Evolutionary conservation across 1,284 basidiomycete genomes (phyloP).

Genomic region (Puccinia horiana): DNA sequence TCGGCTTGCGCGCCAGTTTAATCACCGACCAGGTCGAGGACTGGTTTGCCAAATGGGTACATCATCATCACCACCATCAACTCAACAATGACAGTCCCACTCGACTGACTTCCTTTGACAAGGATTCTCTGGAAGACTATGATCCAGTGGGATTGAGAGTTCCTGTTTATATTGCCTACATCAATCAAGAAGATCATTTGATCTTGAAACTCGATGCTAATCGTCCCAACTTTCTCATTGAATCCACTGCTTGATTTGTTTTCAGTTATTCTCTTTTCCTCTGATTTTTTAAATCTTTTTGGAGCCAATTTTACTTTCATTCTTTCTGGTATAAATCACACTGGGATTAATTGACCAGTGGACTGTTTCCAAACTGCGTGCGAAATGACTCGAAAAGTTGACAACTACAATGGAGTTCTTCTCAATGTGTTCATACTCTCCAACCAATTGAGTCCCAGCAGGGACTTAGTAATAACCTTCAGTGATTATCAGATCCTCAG

Average conservation of each 20-base stretch:
- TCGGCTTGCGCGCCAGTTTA: constrained; percentile 44
- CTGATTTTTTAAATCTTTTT: not conserved
- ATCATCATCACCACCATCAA: not conserved
- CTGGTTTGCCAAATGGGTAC: constrained; percentile 29
- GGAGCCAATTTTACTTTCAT: no score
- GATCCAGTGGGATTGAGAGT: constrained; percentile 40
- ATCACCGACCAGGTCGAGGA: constrained; percentile 21
- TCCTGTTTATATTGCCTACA: constrained; percentile 31
- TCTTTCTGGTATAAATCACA: no score
- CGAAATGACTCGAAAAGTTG: no score
- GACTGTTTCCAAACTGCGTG: no score
- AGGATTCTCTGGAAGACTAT: not conserved
- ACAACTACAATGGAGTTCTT: no score
- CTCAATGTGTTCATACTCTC: no score
- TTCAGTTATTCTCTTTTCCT: not conserved
- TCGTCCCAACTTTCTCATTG: constrained; percentile 21
- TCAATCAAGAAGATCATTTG: constrained; percentile 46
- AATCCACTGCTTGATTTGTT: constrained; percentile 14
- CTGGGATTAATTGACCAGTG: no score
- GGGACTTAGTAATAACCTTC: no score
- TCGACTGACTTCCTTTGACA: not conserved
- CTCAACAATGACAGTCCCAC: not conserved
- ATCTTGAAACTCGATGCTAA: constrained; percentile 35
- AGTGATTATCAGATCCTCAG: no score
- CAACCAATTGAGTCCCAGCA: no score